Evolutionary conservation across 1,284 basidiomycete species (phyloP).

Genomic region (Marasmius tenuissimus): DNA sequence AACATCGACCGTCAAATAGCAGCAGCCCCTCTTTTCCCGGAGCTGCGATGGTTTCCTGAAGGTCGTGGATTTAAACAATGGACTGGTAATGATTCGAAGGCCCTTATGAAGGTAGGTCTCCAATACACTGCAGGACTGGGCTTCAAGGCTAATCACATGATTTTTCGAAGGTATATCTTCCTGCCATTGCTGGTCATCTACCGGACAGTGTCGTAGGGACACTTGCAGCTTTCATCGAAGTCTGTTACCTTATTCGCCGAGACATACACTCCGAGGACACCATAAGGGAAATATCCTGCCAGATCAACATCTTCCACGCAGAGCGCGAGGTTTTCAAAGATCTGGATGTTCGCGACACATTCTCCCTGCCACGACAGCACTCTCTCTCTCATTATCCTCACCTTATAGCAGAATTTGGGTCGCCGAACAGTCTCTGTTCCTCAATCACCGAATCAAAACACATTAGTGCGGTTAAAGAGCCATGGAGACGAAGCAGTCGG

Average conservation of each 20-base stretch:
- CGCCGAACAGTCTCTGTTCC: conserved; percentile 10
- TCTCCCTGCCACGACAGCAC: conserved; percentile 5
- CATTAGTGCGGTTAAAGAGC: conserved; percentile 24
- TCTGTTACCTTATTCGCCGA: neutral
- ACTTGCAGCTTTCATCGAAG: neutral
- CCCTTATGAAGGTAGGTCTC: conserved; percentile 17
- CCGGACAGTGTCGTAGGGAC: neutral
- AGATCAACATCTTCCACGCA: neutral
- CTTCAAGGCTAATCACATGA: too few relatives aligned
- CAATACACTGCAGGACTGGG: too few relatives aligned
- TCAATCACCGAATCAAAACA: conserved; percentile 16
- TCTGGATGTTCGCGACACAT: neutral
- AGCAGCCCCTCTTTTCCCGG: neutral
- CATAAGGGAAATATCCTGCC: neutral
- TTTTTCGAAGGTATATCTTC: conserved; percentile 3
- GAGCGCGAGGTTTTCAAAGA: neutral
- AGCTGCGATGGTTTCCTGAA: neutral
- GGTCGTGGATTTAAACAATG: neutral
- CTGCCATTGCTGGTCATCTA: neutral
- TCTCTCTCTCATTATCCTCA: neutral
- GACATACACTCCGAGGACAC: neutral
- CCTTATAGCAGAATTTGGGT: neutral
- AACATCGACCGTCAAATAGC: conserved; percentile 17
- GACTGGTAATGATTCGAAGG: conserved; percentile 3
- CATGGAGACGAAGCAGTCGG: conserved; percentile 21